Percentiles rank a stretch among this genome's conserved stretches.
Conservation (phyloP, 2,329 filamentous ascomycete genomes). For the Proliferodiscus dingleyae region DNA sequence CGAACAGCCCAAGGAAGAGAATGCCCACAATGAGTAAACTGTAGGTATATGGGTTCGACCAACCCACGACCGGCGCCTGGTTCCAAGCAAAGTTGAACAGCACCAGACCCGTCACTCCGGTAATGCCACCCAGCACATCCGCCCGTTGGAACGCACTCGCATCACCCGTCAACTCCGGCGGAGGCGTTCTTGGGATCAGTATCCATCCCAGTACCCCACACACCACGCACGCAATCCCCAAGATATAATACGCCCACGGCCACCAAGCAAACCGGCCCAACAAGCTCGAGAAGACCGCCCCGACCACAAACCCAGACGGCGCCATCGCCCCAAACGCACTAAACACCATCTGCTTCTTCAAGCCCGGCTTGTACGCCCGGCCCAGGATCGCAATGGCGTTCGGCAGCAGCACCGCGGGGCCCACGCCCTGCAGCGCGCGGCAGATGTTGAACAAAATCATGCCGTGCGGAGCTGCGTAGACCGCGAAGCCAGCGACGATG, state of each 20-base stretch:
- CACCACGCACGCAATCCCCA: too few species aligned
- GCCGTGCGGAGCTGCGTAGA: conserved; percentile 6
- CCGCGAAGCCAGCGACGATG: conserved; percentile 20
- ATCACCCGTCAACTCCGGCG: not conserved
- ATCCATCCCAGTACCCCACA: too few species aligned
- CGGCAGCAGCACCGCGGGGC: conserved; percentile 57
- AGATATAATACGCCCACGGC: conserved; percentile 50
- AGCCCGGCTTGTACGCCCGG: conserved; percentile 49
- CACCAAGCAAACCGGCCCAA: conserved; percentile 39
- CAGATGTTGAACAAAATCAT: conserved; percentile 39
- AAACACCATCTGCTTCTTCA: conserved; percentile 57
- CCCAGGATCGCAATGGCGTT: conserved; percentile 61
- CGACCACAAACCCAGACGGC: not conserved
- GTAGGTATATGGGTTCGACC: conserved; percentile 17
- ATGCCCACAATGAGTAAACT: conserved; percentile 39
- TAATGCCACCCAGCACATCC: conserved; percentile 23
- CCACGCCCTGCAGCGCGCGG: conserved; percentile 53
- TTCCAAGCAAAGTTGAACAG: conserved; percentile 66
- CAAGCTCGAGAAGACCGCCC: not conserved
- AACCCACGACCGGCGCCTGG: conserved; percentile 44
- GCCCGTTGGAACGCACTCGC: conserved; percentile 21
- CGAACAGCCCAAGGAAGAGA: conserved; percentile 48
- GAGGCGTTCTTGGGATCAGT: not conserved
- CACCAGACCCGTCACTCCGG: conserved; percentile 50
- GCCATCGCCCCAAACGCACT: conserved; percentile 37